Percentiles rank a stretch among this genome's conserved stretches.
phyloP scores from a whole-genome alignment of 768 basidiomycete genomes.

The Phlegmacium glaucopus region DNA sequence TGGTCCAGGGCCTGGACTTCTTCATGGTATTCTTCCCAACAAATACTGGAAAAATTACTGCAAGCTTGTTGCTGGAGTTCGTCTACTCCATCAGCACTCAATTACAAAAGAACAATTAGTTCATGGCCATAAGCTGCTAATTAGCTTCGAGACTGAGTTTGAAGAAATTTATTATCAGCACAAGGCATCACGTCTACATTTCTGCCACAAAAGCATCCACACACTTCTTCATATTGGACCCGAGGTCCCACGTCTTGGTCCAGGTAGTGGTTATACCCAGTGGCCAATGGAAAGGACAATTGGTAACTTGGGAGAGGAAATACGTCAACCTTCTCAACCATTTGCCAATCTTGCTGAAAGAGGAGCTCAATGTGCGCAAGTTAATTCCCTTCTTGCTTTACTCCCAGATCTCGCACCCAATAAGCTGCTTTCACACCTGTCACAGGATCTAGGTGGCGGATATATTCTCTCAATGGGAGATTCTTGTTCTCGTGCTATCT shows the following conservation, averaged over 20 bases:
- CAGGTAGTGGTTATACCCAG: conserved; percentile 12
- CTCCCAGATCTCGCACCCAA: conserved; percentile 9
- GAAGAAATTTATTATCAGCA: conserved; percentile 32
- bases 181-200: conserved; percentile 25
- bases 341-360: conserved; percentile 12
- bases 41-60: conserved; percentile 29
- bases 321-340: conserved; percentile 12
- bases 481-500: neutral
- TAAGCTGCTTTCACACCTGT: neutral
- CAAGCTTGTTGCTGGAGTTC: conserved; percentile 23
- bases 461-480: conserved; percentile 5
- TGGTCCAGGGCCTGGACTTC: conserved; percentile 30
- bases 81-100: conserved; percentile 20
- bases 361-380: conserved; percentile 3
- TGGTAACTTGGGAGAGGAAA: conserved; percentile 25
- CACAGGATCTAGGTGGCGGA: conserved; percentile 8
- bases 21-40: conserved; percentile 22
- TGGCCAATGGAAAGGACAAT: conserved; percentile 32
- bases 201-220: conserved; percentile 32
- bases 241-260: conserved; percentile 26
- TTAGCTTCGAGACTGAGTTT: conserved; percentile 27
- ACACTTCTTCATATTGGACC: conserved; percentile 26
- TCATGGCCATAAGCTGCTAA: conserved; percentile 18
- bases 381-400: conserved; percentile 10
- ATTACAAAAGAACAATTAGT: conserved; percentile 17